phyloP scores from a whole-genome alignment of 176 grass and related monocot species.

The Bolboschoenus planiculmis region DNA sequence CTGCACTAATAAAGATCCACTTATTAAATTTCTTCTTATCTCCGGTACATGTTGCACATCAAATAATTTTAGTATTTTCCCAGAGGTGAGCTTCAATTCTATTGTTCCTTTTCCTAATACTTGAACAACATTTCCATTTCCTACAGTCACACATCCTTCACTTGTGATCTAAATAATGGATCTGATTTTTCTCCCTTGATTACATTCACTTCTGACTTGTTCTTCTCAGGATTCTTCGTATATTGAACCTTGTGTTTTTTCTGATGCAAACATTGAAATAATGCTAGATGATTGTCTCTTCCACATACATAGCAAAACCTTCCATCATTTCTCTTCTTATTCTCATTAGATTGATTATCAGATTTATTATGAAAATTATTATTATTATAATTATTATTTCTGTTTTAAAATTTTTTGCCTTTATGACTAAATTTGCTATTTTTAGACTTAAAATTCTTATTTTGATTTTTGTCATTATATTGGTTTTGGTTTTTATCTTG shows the following conservation, averaged over 20 bases:
- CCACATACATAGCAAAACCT: background rate
- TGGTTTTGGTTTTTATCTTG: background rate
- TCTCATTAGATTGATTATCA: background rate
- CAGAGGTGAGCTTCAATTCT: background rate
- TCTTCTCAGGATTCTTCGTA: background rate
- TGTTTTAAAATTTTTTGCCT: background rate
- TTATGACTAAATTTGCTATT: background rate
- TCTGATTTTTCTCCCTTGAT: background rate
- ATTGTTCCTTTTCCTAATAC: background rate
- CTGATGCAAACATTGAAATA: background rate
- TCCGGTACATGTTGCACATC: background rate
- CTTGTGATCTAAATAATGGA: background rate
- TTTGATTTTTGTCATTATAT: background rate
- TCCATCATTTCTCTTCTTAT: background rate
- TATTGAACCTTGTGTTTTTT: background rate
- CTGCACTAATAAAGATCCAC: conserved; percentile 7
- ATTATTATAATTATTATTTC: background rate
- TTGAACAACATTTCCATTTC: background rate
- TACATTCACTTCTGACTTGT: background rate
- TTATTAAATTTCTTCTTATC: conserved; percentile 11
- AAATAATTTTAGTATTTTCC: background rate
- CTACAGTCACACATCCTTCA: conserved; percentile 9
- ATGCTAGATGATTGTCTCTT: background rate
- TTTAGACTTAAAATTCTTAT: background rate
- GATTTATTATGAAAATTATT: background rate